phyloP scores from a whole-genome alignment of 228 moss, liverwort and hornwort genomes.

The Sphagnum magellanicum region DNA sequence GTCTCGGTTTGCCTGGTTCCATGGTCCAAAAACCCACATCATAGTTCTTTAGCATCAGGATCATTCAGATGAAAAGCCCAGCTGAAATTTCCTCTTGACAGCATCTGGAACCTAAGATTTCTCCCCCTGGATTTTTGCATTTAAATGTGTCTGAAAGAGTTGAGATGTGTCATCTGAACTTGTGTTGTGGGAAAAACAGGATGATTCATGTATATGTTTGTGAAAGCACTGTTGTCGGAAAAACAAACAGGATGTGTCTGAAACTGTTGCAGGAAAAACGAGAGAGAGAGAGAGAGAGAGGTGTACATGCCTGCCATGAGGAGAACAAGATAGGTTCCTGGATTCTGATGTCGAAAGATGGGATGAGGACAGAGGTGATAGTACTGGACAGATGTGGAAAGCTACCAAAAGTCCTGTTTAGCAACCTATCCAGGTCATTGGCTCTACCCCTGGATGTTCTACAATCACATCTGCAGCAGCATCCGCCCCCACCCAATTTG shows the following conservation, averaged over 20 bases:
- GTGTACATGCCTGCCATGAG: slow-evolving; percentile 31
- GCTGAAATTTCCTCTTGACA: background rate
- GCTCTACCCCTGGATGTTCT: slow-evolving; percentile 39
- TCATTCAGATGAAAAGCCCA: background rate
- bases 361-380: slow-evolving; percentile 53
- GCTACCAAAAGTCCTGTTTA: slow-evolving; percentile 28
- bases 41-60: background rate
- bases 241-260: no score
- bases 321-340: slow-evolving; percentile 58
- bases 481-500: slow-evolving; percentile 32
- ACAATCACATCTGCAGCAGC: slow-evolving; percentile 20
- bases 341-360: slow-evolving; percentile 42
- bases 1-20: slow-evolving; percentile 18
- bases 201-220: no score
- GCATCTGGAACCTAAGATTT: background rate
- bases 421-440: slow-evolving; percentile 32
- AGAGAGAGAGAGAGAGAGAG: background rate
- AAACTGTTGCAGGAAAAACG: background rate
- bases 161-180: no score
- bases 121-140: no score
- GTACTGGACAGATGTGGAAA: slow-evolving; percentile 25
- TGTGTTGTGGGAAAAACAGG: no score
- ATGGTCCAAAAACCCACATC: background rate
- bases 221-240: no score
- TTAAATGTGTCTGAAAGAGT: background rate